Evolutionary conservation across 495 filamentous ascomycete genomes (phyloP).

Genomic region (Neurospora sp.): DNA sequence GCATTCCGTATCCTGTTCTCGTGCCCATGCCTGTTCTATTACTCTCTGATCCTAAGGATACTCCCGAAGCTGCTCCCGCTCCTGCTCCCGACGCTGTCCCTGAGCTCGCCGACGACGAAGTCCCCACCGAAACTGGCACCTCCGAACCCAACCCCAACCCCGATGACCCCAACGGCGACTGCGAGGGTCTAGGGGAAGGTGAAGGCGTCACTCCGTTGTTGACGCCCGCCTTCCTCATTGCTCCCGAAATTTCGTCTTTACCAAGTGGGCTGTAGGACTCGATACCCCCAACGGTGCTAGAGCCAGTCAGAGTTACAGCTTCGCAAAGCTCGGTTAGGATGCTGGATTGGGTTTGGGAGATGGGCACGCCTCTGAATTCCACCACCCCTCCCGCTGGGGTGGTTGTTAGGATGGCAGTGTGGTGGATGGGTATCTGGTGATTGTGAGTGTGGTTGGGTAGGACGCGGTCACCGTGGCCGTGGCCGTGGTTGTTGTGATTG

Average conservation of each 20-base stretch:
- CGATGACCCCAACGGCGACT: not conserved
- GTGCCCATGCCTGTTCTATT: not conserved
- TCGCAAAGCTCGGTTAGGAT: constrained; percentile 19
- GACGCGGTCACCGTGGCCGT: not conserved
- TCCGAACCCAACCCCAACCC: not conserved
- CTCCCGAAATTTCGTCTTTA: not conserved
- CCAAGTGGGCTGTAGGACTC: constrained; percentile 16
- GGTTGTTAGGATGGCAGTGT: no score
- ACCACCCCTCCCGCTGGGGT: no score
- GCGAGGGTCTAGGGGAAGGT: not conserved
- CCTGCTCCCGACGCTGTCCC: not conserved
- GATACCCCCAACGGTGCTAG: no score
- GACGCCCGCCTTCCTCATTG: not conserved
- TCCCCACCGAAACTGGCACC: not conserved
- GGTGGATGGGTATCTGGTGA: no score
- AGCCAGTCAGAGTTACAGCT: constrained; percentile 5
- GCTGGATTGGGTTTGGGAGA: constrained; percentile 14
- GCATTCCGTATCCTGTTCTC: not conserved
- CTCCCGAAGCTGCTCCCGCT: not conserved
- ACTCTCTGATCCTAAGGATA: no score
- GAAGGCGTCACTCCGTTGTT: not conserved
- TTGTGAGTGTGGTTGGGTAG: not conserved
- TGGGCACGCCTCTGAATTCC: not conserved
- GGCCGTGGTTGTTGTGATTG: not conserved
- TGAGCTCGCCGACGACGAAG: not conserved